Evolutionary conservation across 208 protist genomes (phyloP), one percentile per base, ranked within the genome.

Genomic region (Acanthamoeba castellanii): DNA sequence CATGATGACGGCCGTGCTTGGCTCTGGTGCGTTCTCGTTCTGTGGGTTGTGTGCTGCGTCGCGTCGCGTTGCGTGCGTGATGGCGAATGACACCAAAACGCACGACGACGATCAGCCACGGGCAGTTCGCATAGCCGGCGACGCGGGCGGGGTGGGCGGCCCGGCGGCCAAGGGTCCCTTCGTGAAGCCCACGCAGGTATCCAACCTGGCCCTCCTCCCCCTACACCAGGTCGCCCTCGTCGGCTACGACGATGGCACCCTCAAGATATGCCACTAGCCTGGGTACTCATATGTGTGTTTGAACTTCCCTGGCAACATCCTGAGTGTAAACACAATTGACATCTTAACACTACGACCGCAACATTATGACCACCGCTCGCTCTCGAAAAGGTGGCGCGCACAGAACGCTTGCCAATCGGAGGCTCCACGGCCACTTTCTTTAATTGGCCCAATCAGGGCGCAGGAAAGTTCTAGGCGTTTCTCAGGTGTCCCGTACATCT

Each of bases 151-250:
- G 11, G 45, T 9, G 25, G 37, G 74, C 34, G 74, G 42, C 42
- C 14, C 42, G 13, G 30, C 66, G n/a, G 66, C 66, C 30, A 72
- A 72, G 30, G 25, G 25, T 2, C 22, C 34, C 20, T 50, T 84
- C 45, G 30, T 78, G 34, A 84, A 84, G 74, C 42, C 74, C 9
- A 27, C 74, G 74, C 74, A 45, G 7, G 55, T 84, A 25, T 84
- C 74, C 11, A 84, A 34, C 45, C 74, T 84, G 42, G 37, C 37
- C 74, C 74, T 84, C 8, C 34, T 84, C 2, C 45, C 74, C 1
- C 34, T 84, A 8, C 74, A 84, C 45, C 74, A 84, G 74, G 74
- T 84, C 1, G 74, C 74, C 32, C 74, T 84, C 20, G 74, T 84
- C 8, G 74, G 74, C 34, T 84, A 84, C 74, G 74, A 84, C 45